These are phyloP conservation scores for Sideroxylon spinosum DNA, from an alignment of 179 eudicot species.

Conservation along the genomic window DNA sequence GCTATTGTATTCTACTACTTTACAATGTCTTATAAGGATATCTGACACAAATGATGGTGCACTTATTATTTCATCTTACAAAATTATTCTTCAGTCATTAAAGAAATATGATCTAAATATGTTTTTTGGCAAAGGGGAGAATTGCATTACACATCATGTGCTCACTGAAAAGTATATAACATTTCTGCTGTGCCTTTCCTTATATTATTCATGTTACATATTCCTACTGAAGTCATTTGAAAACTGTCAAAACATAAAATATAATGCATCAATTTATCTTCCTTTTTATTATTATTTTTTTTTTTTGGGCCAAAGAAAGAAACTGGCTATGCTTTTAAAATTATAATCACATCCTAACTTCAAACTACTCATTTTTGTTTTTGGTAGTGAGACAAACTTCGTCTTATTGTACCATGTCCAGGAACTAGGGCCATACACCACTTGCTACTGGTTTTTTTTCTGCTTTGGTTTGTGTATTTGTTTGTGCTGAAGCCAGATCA, in stretches of 20 bases:
- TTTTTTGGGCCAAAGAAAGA: neutral
- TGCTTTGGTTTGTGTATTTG: neutral
- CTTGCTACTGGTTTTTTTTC: neutral
- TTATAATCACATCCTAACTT: neutral
- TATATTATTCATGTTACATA: neutral
- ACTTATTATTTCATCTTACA: neutral
- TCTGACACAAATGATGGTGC: neutral
- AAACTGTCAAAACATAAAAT: neutral
- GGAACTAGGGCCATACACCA: neutral
- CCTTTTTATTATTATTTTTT: no score
- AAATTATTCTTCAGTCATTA: neutral
- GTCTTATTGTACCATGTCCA: neutral
- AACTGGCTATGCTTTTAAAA: neutral
- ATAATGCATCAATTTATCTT: neutral
- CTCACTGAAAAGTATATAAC: no score
- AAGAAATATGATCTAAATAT: neutral
- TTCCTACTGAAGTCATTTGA: neutral
- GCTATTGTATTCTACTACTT: neutral
- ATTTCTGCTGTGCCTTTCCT: neutral
- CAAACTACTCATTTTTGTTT: neutral
- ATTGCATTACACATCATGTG: no score
- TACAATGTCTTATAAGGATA: neutral
- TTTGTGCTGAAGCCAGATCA: neutral
- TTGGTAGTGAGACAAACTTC: neutral
- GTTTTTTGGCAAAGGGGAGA: neutral